Conservation (phyloP, 2,329 filamentous ascomycete genomes). For the Clarireedia hainanense region DNA sequence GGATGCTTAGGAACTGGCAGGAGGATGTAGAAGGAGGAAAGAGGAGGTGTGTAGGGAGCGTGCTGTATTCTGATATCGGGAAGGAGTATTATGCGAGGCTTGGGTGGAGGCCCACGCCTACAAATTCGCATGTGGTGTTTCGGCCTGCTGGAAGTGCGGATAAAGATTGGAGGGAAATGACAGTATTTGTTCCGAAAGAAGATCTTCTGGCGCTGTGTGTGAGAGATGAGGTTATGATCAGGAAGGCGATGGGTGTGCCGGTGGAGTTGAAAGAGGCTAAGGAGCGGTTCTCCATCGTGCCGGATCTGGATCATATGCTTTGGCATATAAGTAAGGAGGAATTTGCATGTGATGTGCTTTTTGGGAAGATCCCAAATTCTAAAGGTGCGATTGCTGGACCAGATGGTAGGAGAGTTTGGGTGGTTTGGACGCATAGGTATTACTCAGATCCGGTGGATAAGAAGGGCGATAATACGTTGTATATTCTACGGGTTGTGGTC, state of each 20-base stretch:
- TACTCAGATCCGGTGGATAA: conserved; percentile 40
- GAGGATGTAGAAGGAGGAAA: conserved; percentile 26
- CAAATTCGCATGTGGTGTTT: conserved; percentile 59
- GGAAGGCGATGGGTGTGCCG: conserved; percentile 34
- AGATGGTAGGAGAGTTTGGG: conserved; percentile 55
- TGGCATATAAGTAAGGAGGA: conserved; percentile 78
- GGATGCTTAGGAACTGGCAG: conserved; percentile 42
- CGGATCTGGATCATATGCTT: conserved; percentile 57
- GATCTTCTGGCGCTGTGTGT: conserved; percentile 54
- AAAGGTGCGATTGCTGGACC: conserved; percentile 61
- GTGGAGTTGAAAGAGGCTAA: conserved; percentile 28
- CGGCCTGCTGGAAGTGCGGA: conserved; percentile 29
- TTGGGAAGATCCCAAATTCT: conserved; percentile 44
- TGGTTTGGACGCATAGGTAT: conserved; percentile 61
- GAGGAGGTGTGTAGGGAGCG: conserved; percentile 43
- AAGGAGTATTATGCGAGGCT: conserved; percentile 67
- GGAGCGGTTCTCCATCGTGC: conserved; percentile 54
- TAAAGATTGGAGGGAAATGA: conserved; percentile 24
- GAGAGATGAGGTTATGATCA: conserved; percentile 49
- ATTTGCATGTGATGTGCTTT: conserved; percentile 59
- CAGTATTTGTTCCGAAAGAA: conserved; percentile 42
- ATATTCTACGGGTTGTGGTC: conserved; percentile 60
- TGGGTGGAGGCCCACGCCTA: conserved; percentile 69
- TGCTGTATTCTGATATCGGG: conserved; percentile 80
- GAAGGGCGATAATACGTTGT: conserved; percentile 50